These are phyloP conservation scores for Poronia punctata DNA, from an alignment of 495 filamentous ascomycete species.

Conservation along the genomic window DNA sequence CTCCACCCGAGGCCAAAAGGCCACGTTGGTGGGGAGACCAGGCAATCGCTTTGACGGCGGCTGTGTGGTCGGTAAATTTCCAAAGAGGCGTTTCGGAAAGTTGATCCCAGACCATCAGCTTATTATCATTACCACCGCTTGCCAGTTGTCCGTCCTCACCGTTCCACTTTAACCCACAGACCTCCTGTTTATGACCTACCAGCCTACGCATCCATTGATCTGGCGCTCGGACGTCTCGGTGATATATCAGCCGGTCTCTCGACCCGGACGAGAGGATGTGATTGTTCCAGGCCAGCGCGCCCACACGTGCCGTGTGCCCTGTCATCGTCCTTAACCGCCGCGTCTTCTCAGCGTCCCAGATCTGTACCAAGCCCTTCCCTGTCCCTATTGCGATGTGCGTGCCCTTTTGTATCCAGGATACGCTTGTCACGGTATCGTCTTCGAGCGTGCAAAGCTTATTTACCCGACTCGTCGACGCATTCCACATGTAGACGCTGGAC, in stretches of 20 bases:
- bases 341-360: slow-evolving; percentile 88
- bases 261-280: slow-evolving; percentile 96
- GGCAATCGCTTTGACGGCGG: slow-evolving; percentile 96
- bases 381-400: slow-evolving; percentile 94
- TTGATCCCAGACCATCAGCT: slow-evolving; percentile 97
- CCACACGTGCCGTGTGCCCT: slow-evolving; percentile 86
- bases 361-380: slow-evolving; percentile 86
- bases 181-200: slow-evolving; percentile 95
- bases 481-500: slow-evolving; percentile 98
- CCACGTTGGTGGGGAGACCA: slow-evolving; percentile 96
- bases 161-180: slow-evolving; percentile 97
- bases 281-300: slow-evolving; percentile 91
- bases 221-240: slow-evolving; percentile 90
- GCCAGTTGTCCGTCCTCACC: slow-evolving; percentile 89
- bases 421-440: slow-evolving; percentile 91
- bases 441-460: slow-evolving; percentile 88
- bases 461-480: slow-evolving; percentile 75
- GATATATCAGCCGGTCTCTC: slow-evolving; percentile 84
- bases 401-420: slow-evolving; percentile 95
- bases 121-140: slow-evolving; percentile 98
- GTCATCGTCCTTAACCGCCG: slow-evolving; percentile 90
- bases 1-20: slow-evolving; percentile 89
- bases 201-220: slow-evolving; percentile 82
- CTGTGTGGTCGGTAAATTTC: slow-evolving; percentile 88
- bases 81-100: slow-evolving; percentile 77